Evolutionary conservation across 2,329 filamentous ascomycete genomes (phyloP), one percentile per base, ranked within the genome.

Genomic region (Scleromitrula shiraiana): DNA sequence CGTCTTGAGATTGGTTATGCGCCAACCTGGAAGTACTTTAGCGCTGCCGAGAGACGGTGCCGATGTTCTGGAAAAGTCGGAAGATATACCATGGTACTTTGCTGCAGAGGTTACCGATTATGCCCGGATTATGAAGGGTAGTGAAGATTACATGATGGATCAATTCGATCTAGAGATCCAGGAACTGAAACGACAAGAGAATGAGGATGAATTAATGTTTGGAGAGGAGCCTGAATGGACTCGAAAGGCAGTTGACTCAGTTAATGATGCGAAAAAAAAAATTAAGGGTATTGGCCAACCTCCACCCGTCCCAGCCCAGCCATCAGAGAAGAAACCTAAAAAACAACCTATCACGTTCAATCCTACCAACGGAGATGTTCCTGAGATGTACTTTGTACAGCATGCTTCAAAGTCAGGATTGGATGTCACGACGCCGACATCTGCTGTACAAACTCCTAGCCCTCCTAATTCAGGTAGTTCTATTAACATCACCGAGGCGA

Each of bases 41-140:
- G 91, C 91, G 2, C 73, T 98, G 55, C 93, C 93, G 9, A 78
- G 85, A 55, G 91, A 96, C 64, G 76, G 76, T 4, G 80, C 80
- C 2, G 85, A 93, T 55, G 74, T 79, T 3, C 71, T 88, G 23
- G 76, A 76, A 24, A 75, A 78, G 17, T 78, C 78, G 7, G 82
- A 91, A 42, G 85, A 90, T 59, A 80, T 97, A 29, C 93, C 93
- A 0, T 98, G 93, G 93, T 88, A 94, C 65, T 89, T 93, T 67
- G 88, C 88, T 5, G 89, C 88, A 8, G 94, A 95, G 59, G 89
- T 95, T 29, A 77, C 94, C 63, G 93, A 98, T 64, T 98, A 96
- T 66, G 88, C 90, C 14, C 81, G 90, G 32, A 84, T 97, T 47
- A 95, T 98, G 87, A 95, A 91, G 64, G 93, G 90, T 6, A 91